Conservation (phyloP, 1,139 yeast genomes). For the Candida sp. region DNA sequence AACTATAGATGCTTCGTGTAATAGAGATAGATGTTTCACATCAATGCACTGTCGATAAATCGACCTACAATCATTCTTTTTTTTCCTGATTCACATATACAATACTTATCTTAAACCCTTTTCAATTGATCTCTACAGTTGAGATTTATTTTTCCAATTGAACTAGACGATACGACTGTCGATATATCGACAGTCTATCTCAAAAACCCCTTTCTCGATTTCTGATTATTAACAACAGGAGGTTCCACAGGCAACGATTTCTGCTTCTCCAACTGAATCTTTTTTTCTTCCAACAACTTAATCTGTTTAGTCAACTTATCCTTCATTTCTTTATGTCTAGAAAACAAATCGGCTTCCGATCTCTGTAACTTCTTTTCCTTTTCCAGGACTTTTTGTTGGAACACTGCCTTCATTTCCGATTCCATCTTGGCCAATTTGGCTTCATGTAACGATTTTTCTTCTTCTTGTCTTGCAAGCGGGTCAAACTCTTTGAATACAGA, state of each 20-base stretch:
- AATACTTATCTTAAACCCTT: too few species aligned
- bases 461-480: slow-evolving; percentile 90
- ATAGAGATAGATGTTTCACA: too few species aligned
- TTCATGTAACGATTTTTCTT: slow-evolving; percentile 90
- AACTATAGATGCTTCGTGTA: too few species aligned
- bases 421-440: slow-evolving; percentile 94
- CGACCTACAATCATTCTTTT: too few species aligned
- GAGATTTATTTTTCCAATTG: too few species aligned
- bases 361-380: slow-evolving; percentile 97
- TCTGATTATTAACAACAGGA: slow-evolving; percentile 45
- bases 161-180: too few species aligned
- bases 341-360: slow-evolving; percentile 94
- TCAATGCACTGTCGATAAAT: too few species aligned
- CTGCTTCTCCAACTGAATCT: slow-evolving; percentile 72
- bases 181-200: slow-evolving; percentile 30
- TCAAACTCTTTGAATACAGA: slow-evolving; percentile 91
- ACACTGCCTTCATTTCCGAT: slow-evolving; percentile 94
- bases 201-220: slow-evolving; percentile 54
- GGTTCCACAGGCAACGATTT: slow-evolving; percentile 59
- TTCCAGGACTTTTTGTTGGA: slow-evolving; percentile 94
- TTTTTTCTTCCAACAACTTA: slow-evolving; percentile 86
- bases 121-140: too few species aligned
- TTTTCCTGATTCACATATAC: too few species aligned
- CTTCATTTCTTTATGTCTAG: slow-evolving; percentile 96
- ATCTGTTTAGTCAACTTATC: slow-evolving; percentile 89